Base-by-base conservation (phyloP, 208 protist species). In the Leishmania aethiopica region DNA sequence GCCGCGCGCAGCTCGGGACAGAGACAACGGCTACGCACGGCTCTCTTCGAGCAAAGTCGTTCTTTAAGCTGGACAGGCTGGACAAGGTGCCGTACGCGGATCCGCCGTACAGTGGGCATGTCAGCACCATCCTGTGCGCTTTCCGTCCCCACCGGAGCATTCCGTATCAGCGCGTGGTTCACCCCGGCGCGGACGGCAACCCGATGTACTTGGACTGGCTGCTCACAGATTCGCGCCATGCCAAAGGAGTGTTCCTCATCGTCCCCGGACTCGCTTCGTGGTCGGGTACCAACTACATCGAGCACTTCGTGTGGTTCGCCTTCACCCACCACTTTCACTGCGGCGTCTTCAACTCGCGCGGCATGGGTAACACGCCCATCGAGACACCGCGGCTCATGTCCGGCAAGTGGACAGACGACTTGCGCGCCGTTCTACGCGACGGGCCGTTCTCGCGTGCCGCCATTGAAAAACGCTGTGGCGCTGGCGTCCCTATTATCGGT, bases 151-250 rank as follows among this genome's bases (percentile, higher is more conserved):
- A 77, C 15, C 81, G 73, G 35, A 81, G 83, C 15, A 80, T 93
- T 28, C 67, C 77, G 15, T 96, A 94, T 85, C 77, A 62, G 59
- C 88, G 93, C 13, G 78, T 89, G 15, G n/a, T 76, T 3, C 79
- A 87, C 55, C 81, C 88, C n/a, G 84, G 90, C 66, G 83, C 77
- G 0, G 93, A 96, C 79, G 90, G 89, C 28, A 94, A 94, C 80
- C 88, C 91, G 47, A 94, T 96, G 77, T 92, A 78, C 75, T 72
- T 96, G 17, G 93, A 96, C 84, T 95, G 92, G 92, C 57, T 85
- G 35, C 72, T 84, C n/a, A 81, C 78, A 11, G 73, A 72, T 74
- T n/a, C 42, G 28, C 5, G 42, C 40, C 37, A 62, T 11, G 82
- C 83, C 15, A 89, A 87, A 35, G 90, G 90, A 7, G 83, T 94